A percentile compares a stretch with the other conserved stretches of the same genome.
Conservation (phyloP, 805 yeast species). For the Lipomyces lipofer region DNA sequence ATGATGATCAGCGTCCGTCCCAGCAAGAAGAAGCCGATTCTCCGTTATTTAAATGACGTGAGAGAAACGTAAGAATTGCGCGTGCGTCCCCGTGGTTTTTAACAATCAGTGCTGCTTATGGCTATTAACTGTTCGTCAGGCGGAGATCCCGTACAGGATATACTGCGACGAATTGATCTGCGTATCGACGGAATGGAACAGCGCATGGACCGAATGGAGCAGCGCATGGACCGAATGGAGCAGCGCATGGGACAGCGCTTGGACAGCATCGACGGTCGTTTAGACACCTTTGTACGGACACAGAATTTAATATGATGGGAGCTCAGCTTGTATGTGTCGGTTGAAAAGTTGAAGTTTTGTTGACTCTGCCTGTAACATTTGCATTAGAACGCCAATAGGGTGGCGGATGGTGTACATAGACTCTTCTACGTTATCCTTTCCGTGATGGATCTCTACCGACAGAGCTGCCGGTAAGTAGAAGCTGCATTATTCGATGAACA, state of each 20-base stretch:
- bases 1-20: neutral
- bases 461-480: neutral
- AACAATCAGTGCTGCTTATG: neutral
- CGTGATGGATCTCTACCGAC: conserved; percentile 2
- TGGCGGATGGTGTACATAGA: neutral
- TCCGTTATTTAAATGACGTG: neutral
- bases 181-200: neutral
- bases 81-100: neutral
- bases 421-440: neutral
- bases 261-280: neutral
- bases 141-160: neutral
- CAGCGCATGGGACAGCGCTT: neutral
- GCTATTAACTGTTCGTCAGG: conserved; percentile 39
- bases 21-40: neutral
- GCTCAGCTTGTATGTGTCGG: neutral
- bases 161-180: neutral
- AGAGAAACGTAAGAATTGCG: neutral
- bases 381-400: neutral
- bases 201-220: neutral
- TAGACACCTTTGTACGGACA: neutral
- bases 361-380: no score
- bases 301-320: neutral
- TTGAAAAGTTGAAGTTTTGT: neutral
- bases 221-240: neutral
- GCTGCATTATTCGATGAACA: neutral